phyloP scores from a whole-genome alignment of 768 basidiomycete genomes.

The Tulasnella sp. region DNA sequence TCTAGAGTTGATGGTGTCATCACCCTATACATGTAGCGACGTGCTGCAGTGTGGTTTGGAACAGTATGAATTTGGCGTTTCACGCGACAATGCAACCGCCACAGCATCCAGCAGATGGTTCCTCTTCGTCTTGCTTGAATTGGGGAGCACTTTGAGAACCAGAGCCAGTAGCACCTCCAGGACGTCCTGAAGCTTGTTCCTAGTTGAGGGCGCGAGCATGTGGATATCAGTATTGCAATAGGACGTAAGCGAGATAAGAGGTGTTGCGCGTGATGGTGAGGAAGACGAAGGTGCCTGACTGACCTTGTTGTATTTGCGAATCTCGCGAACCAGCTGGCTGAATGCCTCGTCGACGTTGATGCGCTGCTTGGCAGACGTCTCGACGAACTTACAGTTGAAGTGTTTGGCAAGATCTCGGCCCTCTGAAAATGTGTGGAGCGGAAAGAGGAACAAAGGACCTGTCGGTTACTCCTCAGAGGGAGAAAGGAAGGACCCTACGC shows the following conservation, averaged over 20 bases:
- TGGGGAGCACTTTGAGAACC: neutral
- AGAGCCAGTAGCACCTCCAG: constrained; percentile 1
- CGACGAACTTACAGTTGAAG: constrained; percentile 88
- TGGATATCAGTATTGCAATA: neutral
- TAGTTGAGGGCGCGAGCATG: neutral
- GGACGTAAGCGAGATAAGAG: neutral
- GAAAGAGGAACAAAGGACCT: neutral
- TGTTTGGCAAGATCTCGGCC: constrained; percentile 93
- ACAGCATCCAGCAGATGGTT: constrained; percentile 28
- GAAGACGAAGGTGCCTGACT: constrained; percentile 15
- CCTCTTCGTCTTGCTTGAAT: constrained; percentile 21
- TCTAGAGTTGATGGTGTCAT: no score
- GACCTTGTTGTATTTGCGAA: constrained; percentile 88
- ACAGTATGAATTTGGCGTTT: no score
- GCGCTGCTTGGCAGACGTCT: constrained; percentile 91
- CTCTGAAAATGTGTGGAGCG: constrained; percentile 42
- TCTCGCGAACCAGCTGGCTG: constrained; percentile 82
- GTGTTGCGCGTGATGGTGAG: neutral
- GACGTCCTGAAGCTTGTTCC: constrained; percentile 15
- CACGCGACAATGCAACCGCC: constrained; percentile 26
- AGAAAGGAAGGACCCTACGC: constrained; percentile 17
- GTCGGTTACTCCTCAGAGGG: constrained; percentile 3
- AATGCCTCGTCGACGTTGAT: constrained; percentile 97
- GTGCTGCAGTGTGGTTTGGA: no score
- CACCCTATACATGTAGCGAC: no score